phyloP scores from a whole-genome alignment of 140 eudicot species.

The Erigeron philadelphicus region DNA sequence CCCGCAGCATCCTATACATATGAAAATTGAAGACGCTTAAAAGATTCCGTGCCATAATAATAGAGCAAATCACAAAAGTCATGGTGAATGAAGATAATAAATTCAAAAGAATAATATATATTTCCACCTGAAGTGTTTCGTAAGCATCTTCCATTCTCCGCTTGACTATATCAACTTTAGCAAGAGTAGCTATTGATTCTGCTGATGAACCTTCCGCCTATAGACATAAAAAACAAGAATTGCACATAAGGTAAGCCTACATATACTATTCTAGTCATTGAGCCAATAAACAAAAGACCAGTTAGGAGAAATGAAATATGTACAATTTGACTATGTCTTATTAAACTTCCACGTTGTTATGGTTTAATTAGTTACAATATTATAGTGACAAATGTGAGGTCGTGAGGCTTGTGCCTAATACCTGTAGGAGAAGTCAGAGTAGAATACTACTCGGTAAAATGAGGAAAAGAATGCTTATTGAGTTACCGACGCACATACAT shows the following conservation, averaged over 20 bases:
- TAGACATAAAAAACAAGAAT: constrained; percentile 13
- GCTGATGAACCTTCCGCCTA: constrained; percentile 99
- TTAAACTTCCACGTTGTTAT: constrained; percentile 7
- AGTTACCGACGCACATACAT: too few species aligned
- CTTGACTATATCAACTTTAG: constrained; percentile 92
- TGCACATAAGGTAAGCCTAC: constrained; percentile 8
- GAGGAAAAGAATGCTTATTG: background rate
- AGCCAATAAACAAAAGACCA: constrained; percentile 8
- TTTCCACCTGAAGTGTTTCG: constrained; percentile 84
- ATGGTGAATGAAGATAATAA: constrained; percentile 12
- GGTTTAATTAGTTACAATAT: background rate
- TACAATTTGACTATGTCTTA: constrained; percentile 6
- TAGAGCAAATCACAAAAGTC: constrained; percentile 1
- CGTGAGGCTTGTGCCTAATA: constrained; percentile 15
- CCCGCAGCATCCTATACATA: constrained; percentile 95
- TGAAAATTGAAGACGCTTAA: constrained; percentile 15
- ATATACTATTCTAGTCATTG: constrained; percentile 15
- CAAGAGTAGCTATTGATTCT: constrained; percentile 86
- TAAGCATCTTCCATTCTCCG: constrained; percentile 97
- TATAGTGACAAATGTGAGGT: background rate
- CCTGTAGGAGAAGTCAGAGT: constrained; percentile 1
- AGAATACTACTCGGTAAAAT: background rate
- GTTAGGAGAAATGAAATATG: background rate
- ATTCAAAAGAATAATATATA: constrained; percentile 19
- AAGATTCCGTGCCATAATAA: background rate